Base-by-base conservation (phyloP, 352 stramenopile genomes). In the Phytophthora chlamydospora region DNA sequence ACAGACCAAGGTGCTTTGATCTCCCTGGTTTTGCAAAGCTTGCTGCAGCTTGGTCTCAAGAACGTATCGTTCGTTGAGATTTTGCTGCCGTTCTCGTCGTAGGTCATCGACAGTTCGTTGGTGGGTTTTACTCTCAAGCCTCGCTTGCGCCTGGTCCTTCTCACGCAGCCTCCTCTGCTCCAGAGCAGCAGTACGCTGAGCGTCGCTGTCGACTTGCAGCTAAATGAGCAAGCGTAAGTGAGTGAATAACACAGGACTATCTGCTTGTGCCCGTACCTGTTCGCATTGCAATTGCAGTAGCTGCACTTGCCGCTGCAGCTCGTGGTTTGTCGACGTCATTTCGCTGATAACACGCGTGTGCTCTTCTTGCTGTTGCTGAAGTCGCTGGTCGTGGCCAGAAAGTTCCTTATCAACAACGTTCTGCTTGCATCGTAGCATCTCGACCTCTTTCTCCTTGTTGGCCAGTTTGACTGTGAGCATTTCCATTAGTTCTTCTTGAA, bases 381-480 rank as follows among this genome's bases (percentile, higher is more conserved):
- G 34, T 46, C 72, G 54, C 16, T n/a, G 43, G 48, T 81, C 59
- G 10, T 66, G 65, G 14, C 35, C 55, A n/a, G 27, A 21, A 19
- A 68, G 61, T 38, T 68, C 57, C 24, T 43, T 39, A 49, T 73
- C 58, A 13, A 66, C 44, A 0, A 38, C 36, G 13, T 48, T 59
- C 39, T 78, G 66, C 24, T 87, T 80, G 3, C 62, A 62, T 27
- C 74, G 73, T 19, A 81, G 50, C 24, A 74, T 61, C 36, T 91
- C 82, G 16, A 65, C 68, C 48, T 89, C 80, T 42, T 85, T 83
- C 49, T 89, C 82, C 24, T 83, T 83, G 55, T 87, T 85, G 0
- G 78, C 76, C 21, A 91, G 61, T 16, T 86, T 87, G 32, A 61
- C 49, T 0, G 75, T 82, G 16, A 91, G 75, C 66, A 91, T 82